Conservation (phyloP, 192 early-diverging fungal species). For the Linnemannia exigua region DNA sequence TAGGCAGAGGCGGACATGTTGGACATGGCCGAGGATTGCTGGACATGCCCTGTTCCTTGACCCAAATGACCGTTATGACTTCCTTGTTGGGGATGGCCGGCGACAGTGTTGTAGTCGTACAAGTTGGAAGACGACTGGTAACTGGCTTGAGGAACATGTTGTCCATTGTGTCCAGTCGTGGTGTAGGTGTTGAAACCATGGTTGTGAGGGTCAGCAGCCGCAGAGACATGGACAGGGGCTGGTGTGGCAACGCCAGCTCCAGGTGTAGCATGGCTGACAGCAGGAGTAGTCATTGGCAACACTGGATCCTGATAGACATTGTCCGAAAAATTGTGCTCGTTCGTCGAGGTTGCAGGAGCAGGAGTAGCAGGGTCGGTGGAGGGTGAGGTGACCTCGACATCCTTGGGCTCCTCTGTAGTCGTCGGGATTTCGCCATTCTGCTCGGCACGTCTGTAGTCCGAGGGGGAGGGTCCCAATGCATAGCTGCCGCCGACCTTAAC, state of each 20-base stretch:
- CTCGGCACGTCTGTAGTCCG: constrained; percentile 39
- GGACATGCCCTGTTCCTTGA: constrained; percentile 22
- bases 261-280: neutral
- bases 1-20: constrained; percentile 24
- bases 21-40: constrained; percentile 27
- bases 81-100: neutral
- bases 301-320: constrained; percentile 38
- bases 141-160: constrained; percentile 35
- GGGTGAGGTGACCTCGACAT: constrained; percentile 29
- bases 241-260: constrained; percentile 16
- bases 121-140: constrained; percentile 20
- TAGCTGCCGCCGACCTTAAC: constrained; percentile 48
- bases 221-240: constrained; percentile 8
- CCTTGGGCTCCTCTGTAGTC: constrained; percentile 30
- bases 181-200: constrained; percentile 23
- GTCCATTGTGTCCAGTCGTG: constrained; percentile 1
- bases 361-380: constrained; percentile 7
- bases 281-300: constrained; percentile 11
- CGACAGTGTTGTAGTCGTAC: constrained; percentile 26
- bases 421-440: constrained; percentile 4
- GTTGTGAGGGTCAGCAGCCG: neutral
- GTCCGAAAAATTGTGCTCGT: constrained; percentile 17
- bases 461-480: constrained; percentile 44
- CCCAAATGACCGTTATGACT: neutral
- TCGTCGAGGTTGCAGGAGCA: neutral